Percentiles rank a stretch among this genome's conserved stretches.
Evolutionary conservation across 371 early-diverging fungal species (phyloP).

Genomic region (Nosema granulosis): DNA sequence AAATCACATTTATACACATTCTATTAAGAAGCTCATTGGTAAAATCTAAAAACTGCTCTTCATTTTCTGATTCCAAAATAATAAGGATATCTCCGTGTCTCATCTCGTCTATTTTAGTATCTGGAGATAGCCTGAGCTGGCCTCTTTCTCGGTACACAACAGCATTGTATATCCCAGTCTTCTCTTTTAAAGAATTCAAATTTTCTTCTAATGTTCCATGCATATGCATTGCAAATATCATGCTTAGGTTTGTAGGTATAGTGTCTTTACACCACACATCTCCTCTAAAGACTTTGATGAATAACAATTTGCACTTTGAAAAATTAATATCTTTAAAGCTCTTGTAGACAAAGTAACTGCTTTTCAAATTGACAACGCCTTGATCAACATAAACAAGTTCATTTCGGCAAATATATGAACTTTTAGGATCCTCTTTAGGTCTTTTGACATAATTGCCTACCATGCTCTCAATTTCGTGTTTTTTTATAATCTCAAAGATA

Average conservation of each 20-base stretch:
- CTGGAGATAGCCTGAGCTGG: background rate
- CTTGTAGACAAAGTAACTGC: conserved; percentile 37
- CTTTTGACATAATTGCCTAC: background rate
- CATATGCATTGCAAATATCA: conserved; percentile 10
- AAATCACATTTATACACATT: conserved; percentile 10
- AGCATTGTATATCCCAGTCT: conserved; percentile 4
- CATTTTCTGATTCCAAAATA: conserved; percentile 2
- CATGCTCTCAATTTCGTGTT: background rate
- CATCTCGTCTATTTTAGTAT: background rate
- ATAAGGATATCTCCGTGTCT: conserved; percentile 30
- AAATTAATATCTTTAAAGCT: conserved; percentile 28
- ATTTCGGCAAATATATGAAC: background rate
- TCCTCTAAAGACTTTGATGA: conserved; percentile 36
- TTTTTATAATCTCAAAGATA: conserved; percentile 24
- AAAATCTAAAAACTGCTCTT: conserved; percentile 8
- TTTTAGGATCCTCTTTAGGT: background rate
- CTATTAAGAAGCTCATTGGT: conserved; percentile 6
- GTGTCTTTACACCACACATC: conserved; percentile 35
- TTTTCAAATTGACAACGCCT: background rate
- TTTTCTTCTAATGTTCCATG: conserved; percentile 15
- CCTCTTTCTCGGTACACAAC: conserved; percentile 18
- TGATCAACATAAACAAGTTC: background rate
- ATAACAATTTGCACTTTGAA: conserved; percentile 19
- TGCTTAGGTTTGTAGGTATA: conserved; percentile 14
- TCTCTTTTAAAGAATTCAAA: background rate